Conservation (phyloP, 352 stramenopile genomes). For the Globisporangium solare region DNA sequence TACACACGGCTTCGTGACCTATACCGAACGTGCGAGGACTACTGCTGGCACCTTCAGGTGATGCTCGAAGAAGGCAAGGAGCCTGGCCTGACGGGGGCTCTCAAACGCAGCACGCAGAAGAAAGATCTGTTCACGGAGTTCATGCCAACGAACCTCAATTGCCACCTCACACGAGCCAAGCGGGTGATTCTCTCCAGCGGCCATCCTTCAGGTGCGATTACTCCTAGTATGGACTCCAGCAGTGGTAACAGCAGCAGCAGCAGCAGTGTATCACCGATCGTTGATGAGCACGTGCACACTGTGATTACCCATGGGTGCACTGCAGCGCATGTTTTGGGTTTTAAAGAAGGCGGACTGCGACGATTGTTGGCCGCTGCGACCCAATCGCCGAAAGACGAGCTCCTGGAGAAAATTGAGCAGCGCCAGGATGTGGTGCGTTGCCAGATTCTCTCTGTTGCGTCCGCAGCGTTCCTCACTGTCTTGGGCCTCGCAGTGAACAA, state of each 20-base stretch:
- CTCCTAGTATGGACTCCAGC: slow-evolving; percentile 22
- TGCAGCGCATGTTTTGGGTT: slow-evolving; percentile 73
- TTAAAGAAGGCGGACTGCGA: slow-evolving; percentile 80
- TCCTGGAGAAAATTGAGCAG: slow-evolving; percentile 69
- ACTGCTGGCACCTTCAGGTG: slow-evolving; percentile 54
- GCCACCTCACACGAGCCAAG: slow-evolving; percentile 66
- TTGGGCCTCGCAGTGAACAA: slow-evolving; percentile 62
- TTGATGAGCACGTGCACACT: slow-evolving; percentile 63
- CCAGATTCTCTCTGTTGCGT: slow-evolving; percentile 67
- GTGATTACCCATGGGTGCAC: slow-evolving; percentile 79
- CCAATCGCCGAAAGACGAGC: slow-evolving; percentile 40
- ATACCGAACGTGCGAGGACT: slow-evolving; percentile 67
- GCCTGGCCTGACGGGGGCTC: slow-evolving; percentile 72
- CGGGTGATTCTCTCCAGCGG: slow-evolving; percentile 46
- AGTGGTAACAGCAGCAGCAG: slow-evolving; percentile 7
- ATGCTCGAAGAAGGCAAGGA: slow-evolving; percentile 78
- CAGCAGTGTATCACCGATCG: background rate
- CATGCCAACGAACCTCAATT: slow-evolving; percentile 86
- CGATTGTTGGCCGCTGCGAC: slow-evolving; percentile 43
- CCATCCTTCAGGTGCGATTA: slow-evolving; percentile 1
- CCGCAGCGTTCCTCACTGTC: slow-evolving; percentile 68
- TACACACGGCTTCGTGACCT: slow-evolving; percentile 54
- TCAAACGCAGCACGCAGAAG: slow-evolving; percentile 85
- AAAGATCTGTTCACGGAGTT: slow-evolving; percentile 83
- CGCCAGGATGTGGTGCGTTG: slow-evolving; percentile 77